Evolutionary conservation across 1,284 basidiomycete genomes (phyloP), one percentile per base, ranked within the genome.

Genomic region (Cryptococcus sp.): DNA sequence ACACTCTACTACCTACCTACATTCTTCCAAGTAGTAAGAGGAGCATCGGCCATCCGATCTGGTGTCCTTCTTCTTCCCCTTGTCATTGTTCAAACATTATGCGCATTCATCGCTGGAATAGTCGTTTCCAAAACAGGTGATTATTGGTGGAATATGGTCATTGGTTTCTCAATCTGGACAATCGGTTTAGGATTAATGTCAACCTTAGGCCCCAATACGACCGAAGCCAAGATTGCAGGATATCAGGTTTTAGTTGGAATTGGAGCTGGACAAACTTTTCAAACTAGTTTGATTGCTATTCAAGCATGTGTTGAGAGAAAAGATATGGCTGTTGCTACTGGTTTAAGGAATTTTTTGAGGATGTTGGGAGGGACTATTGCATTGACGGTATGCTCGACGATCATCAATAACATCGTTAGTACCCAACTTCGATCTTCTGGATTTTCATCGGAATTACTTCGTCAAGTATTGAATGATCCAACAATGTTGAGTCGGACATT

Each of bases 11-110:
- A 86, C 61, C 78, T 88, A 0, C 86, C 86, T 0, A 84, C 86
- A 56, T 88, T 82, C 67, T 85, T 86, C 67, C 86, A 88, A 71
- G 81, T 87, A 2, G 84, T 81, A 2, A 74, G 84, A 18, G 83
- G 82, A 2, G 84, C 79, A 56, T 79, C 80, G 7, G 81, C 85
- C 0, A 81, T 86, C 36, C 79, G 79, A 19, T 78, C 78, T 7
- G 85, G 84, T 2, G 75, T 84, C 4, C 81, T 85, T 53, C 77
- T 87, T 4, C 78, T 87, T 4, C 84, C 85, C 0, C 74, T 86
- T 18, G 78, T 86, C 19, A 74, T 85, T 18, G 79, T 81, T 11
- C 85, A 86, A 64, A 83, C 84, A 28, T 60, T 79, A 1, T 76
- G 80, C 5, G 58, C 66, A 0, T 73, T 70, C 49, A 61, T 59